Evolutionary conservation across 1,284 basidiomycete species (phyloP), one percentile per base, ranked within the genome.

Genomic region (Austropuccinia psidii): DNA sequence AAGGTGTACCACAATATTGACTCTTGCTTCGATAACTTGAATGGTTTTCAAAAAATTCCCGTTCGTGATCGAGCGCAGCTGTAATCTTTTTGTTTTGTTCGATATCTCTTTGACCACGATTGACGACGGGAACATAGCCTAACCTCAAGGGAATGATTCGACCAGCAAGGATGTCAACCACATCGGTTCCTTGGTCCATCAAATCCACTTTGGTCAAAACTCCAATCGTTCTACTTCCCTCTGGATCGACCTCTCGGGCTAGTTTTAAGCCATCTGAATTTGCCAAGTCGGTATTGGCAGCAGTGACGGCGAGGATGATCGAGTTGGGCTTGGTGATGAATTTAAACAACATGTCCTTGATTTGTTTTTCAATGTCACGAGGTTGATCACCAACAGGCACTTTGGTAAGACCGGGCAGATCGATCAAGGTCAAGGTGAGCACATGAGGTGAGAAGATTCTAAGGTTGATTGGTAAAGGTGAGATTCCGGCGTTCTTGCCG

Each of bases 181-280:
- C 95, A 81, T 98, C 95, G 9, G 95, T 98, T 62, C 95, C 95
- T 78, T 86, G 85, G 83, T 98, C 95, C 95, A 98, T 98, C 76
- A 98, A 84, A 81, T 98, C 95, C 62, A 98, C 90, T 83, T 98
- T 98, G 29, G 95, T 98, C 79, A 98, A 83, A 21, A 98, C 95
- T 86, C 95, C 95, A 78, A 98, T 96, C 37, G 95, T 98, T 79
- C 95, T 86, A 60, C 88, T 83, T 60, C 95, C 95, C 75, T 98
- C 95, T 0, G 94, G 93, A 81, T 98, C 95, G 33, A 97, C 93
- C 79, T 97, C 93, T 75, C 95, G 86, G 49, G 94, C 95, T 83
- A 98, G 83, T 84, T 98, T 97, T 81, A 98, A 82, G 67, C 95
- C 95, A 82, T 98, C 95, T 27, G 94, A 97, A 83, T 98, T 98